Conservation (phyloP, 1,284 basidiomycete species). For the Fomitopsis betulina region DNA sequence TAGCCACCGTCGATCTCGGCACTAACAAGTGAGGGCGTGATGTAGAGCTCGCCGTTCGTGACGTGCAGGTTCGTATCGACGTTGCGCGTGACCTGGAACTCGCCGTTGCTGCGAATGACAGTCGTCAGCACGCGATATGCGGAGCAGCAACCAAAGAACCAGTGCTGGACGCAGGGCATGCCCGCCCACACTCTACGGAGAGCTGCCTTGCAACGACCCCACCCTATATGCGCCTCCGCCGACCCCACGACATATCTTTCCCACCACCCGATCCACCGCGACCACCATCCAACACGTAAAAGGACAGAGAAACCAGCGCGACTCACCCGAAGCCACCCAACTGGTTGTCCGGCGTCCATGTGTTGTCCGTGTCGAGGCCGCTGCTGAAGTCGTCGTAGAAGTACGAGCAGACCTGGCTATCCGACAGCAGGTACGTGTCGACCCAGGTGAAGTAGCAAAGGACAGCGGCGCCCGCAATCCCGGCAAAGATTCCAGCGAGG, state of each 20-base stretch:
- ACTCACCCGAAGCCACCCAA: slow-evolving; percentile 71
- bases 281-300: neutral
- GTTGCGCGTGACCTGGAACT: slow-evolving; percentile 77
- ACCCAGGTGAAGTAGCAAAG: slow-evolving; percentile 45
- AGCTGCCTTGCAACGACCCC: too few relatives aligned
- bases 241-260: neutral
- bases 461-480: slow-evolving; percentile 40
- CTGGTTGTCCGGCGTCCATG: slow-evolving; percentile 65
- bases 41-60: slow-evolving; percentile 65
- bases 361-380: slow-evolving; percentile 41
- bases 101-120: slow-evolving; percentile 48
- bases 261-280: neutral
- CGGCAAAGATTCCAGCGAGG: slow-evolving; percentile 39
- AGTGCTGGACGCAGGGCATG: too few relatives aligned
- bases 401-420: slow-evolving; percentile 55
- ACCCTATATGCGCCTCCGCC: too few relatives aligned
- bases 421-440: slow-evolving; percentile 33
- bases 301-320: neutral
- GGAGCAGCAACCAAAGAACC: neutral
- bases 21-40: slow-evolving; percentile 77
- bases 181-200: too few relatives aligned
- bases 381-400: slow-evolving; percentile 64
- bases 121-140: slow-evolving; percentile 3
- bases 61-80: slow-evolving; percentile 65
- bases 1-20: slow-evolving; percentile 47